A percentile compares a stretch with the other conserved stretches of the same genome.
Evolutionary conservation across 805 yeast genomes (phyloP).

Genomic region (Barnettozyma salicaria): DNA sequence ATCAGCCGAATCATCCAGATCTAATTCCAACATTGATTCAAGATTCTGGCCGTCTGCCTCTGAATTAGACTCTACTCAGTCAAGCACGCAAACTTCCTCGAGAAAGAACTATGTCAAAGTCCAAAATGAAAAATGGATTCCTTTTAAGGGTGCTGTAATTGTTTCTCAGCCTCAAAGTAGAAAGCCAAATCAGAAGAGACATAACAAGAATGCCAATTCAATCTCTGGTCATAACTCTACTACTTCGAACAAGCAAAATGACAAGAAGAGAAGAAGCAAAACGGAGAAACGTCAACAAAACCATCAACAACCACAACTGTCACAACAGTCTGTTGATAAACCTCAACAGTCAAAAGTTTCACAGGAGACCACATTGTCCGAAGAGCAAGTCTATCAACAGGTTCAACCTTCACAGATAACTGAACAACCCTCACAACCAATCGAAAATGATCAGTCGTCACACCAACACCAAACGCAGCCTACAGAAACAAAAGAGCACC

Average conservation of each 20-base stretch:
- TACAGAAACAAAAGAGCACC: conserved; percentile 4
- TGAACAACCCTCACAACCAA: conserved; percentile 10
- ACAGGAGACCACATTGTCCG: conserved; percentile 3
- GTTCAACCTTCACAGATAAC: conserved; percentile 8
- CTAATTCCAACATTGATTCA: conserved; percentile 23
- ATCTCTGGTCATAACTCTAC: conserved; percentile 5
- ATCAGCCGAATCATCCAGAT: conserved; percentile 23
- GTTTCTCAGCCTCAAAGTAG: conserved; percentile 30
- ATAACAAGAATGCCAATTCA: conserved; percentile 12
- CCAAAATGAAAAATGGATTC: conserved; percentile 62
- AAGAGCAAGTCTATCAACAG: conserved; percentile 7
- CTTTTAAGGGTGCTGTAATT: conserved; percentile 54
- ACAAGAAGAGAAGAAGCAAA: conserved; percentile 25
- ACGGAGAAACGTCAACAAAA: conserved; percentile 18
- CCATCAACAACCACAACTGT: conserved; percentile 8
- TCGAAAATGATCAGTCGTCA: too few species aligned
- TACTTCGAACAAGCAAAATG: conserved; percentile 10
- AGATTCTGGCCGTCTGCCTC: conserved; percentile 35
- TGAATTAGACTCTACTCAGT: conserved; percentile 19
- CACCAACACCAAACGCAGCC: conserved; percentile 10
- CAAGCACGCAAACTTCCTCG: not conserved
- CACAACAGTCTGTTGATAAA: conserved; percentile 4
- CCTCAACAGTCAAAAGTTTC: conserved; percentile 5
- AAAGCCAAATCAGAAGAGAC: conserved; percentile 21
- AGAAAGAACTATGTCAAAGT: conserved; percentile 18